Evolutionary conservation across 1,284 basidiomycete species (phyloP).

Genomic region (Agroathelia rolfsii): DNA sequence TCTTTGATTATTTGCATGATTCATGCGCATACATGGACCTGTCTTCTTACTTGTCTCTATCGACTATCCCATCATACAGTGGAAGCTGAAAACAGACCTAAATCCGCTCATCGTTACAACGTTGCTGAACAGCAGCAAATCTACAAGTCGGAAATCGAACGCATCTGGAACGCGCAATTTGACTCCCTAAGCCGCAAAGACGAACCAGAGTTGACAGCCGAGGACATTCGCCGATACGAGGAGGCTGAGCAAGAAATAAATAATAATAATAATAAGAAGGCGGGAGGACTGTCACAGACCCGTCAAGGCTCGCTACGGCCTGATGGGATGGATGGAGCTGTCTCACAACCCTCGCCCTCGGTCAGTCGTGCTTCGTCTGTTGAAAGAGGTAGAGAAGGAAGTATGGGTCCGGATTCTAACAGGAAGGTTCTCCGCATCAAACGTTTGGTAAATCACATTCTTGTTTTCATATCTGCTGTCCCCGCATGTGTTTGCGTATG

Average conservation of each 20-base stretch:
- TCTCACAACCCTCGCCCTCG: constrained; percentile 40
- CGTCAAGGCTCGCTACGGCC: constrained; percentile 22
- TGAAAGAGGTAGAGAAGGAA: constrained; percentile 50
- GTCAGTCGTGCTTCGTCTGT: constrained; percentile 66
- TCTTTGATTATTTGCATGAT: neutral
- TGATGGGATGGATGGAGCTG: constrained; percentile 20
- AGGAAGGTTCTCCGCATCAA: constrained; percentile 76
- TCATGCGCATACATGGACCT: neutral
- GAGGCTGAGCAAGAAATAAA: too few relatives aligned
- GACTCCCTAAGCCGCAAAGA: constrained; percentile 73
- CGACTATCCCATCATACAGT: constrained; percentile 34
- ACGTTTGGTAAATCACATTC: constrained; percentile 51
- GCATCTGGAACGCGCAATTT: constrained; percentile 94
- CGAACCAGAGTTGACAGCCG: constrained; percentile 71
- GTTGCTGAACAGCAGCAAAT: constrained; percentile 94
- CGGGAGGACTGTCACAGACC: constrained; percentile 6
- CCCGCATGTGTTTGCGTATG: too few relatives aligned
- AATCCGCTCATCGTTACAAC: constrained; percentile 86
- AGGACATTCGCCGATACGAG: constrained; percentile 70
- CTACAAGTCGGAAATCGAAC: constrained; percentile 95
- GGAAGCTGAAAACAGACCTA: constrained; percentile 83
- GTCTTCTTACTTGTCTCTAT: constrained; percentile 9
- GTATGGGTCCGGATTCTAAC: too few relatives aligned
- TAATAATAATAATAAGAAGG: neutral
- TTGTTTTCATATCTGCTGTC: too few relatives aligned